These are phyloP conservation scores for Ogataea minuta DNA, from an alignment of 805 yeast genomes.

Conservation along the genomic window DNA sequence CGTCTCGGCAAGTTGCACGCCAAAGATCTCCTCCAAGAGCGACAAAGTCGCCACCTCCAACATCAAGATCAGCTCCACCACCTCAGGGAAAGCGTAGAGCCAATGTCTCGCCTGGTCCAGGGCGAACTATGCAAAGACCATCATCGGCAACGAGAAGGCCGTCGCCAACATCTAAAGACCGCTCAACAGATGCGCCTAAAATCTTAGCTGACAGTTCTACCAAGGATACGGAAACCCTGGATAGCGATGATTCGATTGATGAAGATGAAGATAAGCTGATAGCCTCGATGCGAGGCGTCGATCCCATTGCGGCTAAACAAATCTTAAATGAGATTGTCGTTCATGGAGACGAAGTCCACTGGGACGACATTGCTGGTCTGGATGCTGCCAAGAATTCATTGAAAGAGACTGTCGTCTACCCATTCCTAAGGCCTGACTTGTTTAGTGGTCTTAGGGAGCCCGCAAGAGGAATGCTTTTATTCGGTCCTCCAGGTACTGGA, in stretches of 20 bases:
- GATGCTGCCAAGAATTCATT: conserved; percentile 84
- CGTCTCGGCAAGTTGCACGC: conserved; percentile 6
- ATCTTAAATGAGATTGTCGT: conserved; percentile 86
- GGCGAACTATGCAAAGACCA: conserved; percentile 1
- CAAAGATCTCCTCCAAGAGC: conserved; percentile 16
- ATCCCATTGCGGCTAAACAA: conserved; percentile 73
- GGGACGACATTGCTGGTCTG: conserved; percentile 95
- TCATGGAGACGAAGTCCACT: conserved; percentile 84
- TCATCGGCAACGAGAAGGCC: conserved; percentile 9
- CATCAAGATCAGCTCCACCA: conserved; percentile 3
- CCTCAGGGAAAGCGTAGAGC: conserved; percentile 9
- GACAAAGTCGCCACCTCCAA: conserved; percentile 15
- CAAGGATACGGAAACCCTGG: conserved; percentile 32
- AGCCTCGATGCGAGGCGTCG: conserved; percentile 65
- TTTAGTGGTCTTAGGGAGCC: conserved; percentile 92
- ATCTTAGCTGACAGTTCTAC: conserved; percentile 24
- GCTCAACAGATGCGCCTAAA: conserved; percentile 8
- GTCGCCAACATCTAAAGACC: conserved; percentile 9
- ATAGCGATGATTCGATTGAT: conserved; percentile 23
- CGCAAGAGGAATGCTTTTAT: conserved; percentile 90
- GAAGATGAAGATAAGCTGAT: conserved; percentile 38
- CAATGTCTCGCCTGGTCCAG: conserved; percentile 17
- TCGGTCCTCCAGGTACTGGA: conserved; percentile 99
- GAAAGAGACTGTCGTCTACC: conserved; percentile 94
- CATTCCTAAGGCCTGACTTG: conserved; percentile 89